Percentiles rank a stretch among this genome's conserved stretches.
Conservation (phyloP, 768 basidiomycete species). For the Boletus sp. region DNA sequence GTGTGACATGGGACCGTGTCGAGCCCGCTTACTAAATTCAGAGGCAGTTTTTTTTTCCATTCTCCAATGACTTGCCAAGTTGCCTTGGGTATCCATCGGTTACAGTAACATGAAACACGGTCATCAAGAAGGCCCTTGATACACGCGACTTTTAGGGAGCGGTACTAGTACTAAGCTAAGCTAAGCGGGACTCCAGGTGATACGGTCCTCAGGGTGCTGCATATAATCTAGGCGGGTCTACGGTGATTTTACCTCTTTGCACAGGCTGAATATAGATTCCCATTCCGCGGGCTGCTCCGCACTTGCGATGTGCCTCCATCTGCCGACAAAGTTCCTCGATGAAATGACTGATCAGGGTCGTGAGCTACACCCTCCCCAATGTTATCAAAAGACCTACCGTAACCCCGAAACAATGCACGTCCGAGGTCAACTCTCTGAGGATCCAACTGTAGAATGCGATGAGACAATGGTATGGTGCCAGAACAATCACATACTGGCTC, state of each 20-base stretch:
- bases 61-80: neutral
- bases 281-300: conserved; percentile 38
- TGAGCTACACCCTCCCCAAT: conserved; percentile 6
- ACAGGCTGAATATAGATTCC: conserved; percentile 54
- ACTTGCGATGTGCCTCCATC: conserved; percentile 37
- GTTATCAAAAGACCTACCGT: conserved; percentile 32
- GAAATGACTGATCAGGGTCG: conserved; percentile 38
- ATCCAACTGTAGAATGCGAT: conserved; percentile 18
- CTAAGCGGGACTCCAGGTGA: neutral
- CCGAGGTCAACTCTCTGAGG: conserved; percentile 30
- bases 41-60: neutral
- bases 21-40: conserved; percentile 4
- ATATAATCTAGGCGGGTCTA: conserved; percentile 4
- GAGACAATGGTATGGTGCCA: neutral
- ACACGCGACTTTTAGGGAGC: neutral
- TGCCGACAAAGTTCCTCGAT: conserved; percentile 50
- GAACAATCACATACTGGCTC: conserved; percentile 42
- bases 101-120: neutral
- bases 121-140: conserved; percentile 3
- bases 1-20: neutral
- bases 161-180: neutral
- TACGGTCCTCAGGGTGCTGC: neutral
- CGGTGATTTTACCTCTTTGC: conserved; percentile 33
- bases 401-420: conserved; percentile 44
- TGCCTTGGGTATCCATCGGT: neutral